Evolutionary conservation across 768 basidiomycete genomes (phyloP), one percentile per base, ranked within the genome.

Genomic region (Hemileccinum impolitum): DNA sequence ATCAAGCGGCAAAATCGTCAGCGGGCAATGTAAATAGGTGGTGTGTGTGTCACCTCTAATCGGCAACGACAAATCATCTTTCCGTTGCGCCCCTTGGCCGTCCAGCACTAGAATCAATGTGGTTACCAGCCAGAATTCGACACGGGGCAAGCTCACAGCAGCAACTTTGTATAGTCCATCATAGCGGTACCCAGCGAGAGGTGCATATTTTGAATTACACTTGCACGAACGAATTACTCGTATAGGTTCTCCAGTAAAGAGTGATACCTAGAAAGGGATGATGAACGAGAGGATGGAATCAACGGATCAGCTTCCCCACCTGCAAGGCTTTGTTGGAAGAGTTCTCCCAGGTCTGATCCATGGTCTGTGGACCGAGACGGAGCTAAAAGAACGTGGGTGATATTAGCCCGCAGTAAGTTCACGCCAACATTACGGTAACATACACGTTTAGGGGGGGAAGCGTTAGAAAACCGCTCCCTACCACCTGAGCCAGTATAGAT

Each of bases 401-500:
- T 31, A 15, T 55, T 18, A 45, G 26, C 4, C 31, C 15, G 19
- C 18, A 18, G 17, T 4, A 21, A 25, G 17, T 38, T 12, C 12
- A 7, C 10, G 14, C 42, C 6, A 42, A 13, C 12, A 7, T 19
- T 3, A 30, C 15, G 5, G 37, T 25, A n/a, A 49, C 66, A 11
- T 51, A 66, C 64, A 31, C 53, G 64, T 45, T 48, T 66, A 0
- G 37, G 54, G 10, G 64, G 66, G 7, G 1, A 0, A 6, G 8
- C 4, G 3, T 61, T 23, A 6, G 32, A 12, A 46, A 39, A 56
- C 12, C 1, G 19, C 31, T 54, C 9, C 51, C 60, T 52, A 18
- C 64, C 64, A 6, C 64, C 64, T 43, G 41, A 5, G 6, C 65
- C 65, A 12, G 64, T 66, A 37, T 66, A 66, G 15, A 68, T 53